phyloP scores from a whole-genome alignment of 2,329 filamentous ascomycete species.

The Cordyceps militaris region DNA sequence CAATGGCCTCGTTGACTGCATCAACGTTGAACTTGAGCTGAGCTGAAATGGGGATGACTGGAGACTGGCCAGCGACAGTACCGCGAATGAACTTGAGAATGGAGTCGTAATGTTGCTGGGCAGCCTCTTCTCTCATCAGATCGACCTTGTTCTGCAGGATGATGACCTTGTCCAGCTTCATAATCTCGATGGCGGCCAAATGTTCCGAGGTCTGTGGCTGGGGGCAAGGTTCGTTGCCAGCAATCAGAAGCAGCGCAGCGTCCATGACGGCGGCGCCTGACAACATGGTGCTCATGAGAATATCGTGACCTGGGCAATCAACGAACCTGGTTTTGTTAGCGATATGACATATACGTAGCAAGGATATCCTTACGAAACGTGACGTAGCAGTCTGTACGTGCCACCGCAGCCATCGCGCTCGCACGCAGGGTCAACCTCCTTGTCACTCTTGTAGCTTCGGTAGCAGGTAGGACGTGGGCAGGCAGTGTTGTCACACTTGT shows the following conservation, averaged over 20 bases:
- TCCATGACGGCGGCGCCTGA: conserved; percentile 99
- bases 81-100: conserved; percentile 98
- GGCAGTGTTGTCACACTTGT: conserved; percentile 89
- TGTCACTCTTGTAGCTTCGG: conserved; percentile 96
- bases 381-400: conserved; percentile 79
- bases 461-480: conserved; percentile 95
- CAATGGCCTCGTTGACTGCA: conserved; percentile 91
- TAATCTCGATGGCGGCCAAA: conserved; percentile 97
- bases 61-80: conserved; percentile 89
- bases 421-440: conserved; percentile 94
- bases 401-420: conserved; percentile 88
- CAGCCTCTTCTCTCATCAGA: conserved; percentile 92
- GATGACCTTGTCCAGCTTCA: conserved; percentile 99
- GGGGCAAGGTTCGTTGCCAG: conserved; percentile 96
- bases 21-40: conserved; percentile 99
- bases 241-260: conserved; percentile 89
- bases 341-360: background rate
- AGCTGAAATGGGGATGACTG: conserved; percentile 93
- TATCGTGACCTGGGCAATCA: conserved; percentile 98
- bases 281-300: conserved; percentile 99
- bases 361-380: conserved; percentile 67
- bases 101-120: conserved; percentile 89
- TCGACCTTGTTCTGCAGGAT: conserved; percentile 99
- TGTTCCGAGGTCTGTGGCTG: conserved; percentile 98
- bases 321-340: conserved; percentile 60